Percentiles rank a stretch among this genome's conserved stretches.
Evolutionary conservation across 2,329 filamentous ascomycete genomes (phyloP).

Genomic region (Aspergillus vadensis): DNA sequence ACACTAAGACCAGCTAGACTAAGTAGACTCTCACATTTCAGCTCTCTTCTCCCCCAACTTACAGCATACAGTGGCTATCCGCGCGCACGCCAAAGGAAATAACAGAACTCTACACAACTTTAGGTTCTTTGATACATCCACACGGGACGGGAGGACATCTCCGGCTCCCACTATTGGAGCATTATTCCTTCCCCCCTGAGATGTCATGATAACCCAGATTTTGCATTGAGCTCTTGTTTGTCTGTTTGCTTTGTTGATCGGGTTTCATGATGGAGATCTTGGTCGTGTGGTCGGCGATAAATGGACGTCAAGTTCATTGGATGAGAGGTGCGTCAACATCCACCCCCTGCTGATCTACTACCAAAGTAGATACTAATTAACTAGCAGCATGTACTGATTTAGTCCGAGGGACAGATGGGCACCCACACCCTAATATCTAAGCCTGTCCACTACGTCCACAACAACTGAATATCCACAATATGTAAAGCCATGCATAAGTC

Average conservation of each 20-base stretch:
- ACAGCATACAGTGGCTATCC: not conserved
- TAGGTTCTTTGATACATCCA: constrained; percentile 1
- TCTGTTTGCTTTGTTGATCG: not conserved
- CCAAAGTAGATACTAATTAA: too few relatives aligned
- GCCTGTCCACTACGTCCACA: too few relatives aligned
- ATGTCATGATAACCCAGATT: not conserved
- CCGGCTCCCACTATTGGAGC: not conserved
- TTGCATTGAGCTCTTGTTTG: not conserved
- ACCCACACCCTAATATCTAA: too few relatives aligned
- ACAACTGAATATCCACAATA: not conserved
- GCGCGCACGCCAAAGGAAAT: not conserved
- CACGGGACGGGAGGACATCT: not conserved
- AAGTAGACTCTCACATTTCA: too few relatives aligned
- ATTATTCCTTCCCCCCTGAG: not conserved
- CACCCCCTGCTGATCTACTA: too few relatives aligned
- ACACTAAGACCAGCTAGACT: not conserved
- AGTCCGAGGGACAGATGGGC: too few relatives aligned
- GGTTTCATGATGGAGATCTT: not conserved
- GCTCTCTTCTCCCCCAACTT: not conserved
- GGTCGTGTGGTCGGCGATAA: not conserved
- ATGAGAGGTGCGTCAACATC: too few relatives aligned
- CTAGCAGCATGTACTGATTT: too few relatives aligned
- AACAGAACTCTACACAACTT: not conserved
- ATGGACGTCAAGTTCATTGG: too few relatives aligned
- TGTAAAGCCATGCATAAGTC: not conserved